Base-by-base conservation (phyloP, 2,329 filamentous ascomycete genomes). In the Beauveria rudraprayagi region DNA sequence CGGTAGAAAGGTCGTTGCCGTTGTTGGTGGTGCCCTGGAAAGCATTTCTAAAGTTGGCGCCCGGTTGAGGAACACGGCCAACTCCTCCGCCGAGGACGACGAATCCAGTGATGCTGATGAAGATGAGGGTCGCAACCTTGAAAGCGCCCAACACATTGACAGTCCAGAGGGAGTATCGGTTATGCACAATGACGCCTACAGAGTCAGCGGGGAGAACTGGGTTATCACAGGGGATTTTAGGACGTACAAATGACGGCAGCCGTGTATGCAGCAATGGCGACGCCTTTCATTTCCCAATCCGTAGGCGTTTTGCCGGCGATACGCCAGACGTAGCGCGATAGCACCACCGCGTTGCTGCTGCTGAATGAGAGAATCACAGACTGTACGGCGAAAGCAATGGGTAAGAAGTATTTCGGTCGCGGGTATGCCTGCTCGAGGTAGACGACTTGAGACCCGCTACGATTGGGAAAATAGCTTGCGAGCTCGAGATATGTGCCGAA, bases 371-470 rank as follows among this genome's bases (percentile, higher is more conserved):
- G 72, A 1, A 86, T 69, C 1, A 89, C 83, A 0, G 80, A 79
- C 67, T 86, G 83, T 3, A 87, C 80, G 0, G 86, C 86, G 67
- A 86, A 89, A 0, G 83, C 77, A 0, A 83, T 83, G 0, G 86
- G 84, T 54, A 89, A 83, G 63, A 89, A 78, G 67, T 84, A 86
- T 60, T 77, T 80, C 0, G 86, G 87, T 1, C 83, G 77, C 1
- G 85, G 85, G 64, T 81, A 90, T 0, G 84, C 83, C 67, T 89
- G 86, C 65, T 89, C 86, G 0, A 89, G 77, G 65, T 88, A 89
- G 0, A 87, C 86, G 0, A 87, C 85, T 66, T 89, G 84, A 0
- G 81, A 80, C 0, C 86, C 86, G 2, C 83, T 87, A 8, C 86
- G 81, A 67, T 82, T 88, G 0, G 86, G 85, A 62, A 89, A 89